Conservation (phyloP, 805 yeast species). For the Yarrowia osloensis region DNA sequence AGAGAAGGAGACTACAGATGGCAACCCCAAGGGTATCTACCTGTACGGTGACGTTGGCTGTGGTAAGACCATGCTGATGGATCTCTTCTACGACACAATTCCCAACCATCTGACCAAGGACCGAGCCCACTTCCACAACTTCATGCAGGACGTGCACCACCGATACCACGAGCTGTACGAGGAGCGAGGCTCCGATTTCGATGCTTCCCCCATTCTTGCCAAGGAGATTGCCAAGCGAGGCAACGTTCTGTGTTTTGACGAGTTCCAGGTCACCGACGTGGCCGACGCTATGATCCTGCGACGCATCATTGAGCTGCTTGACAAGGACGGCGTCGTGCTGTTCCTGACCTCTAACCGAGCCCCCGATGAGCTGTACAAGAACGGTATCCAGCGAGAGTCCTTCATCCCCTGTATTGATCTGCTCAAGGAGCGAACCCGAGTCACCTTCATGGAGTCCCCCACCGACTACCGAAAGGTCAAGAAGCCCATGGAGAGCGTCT, state of each 20-base stretch:
- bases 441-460: conserved; percentile 81
- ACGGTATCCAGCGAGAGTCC: conserved; percentile 90
- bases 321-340: conserved; percentile 75
- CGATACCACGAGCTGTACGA: conserved; percentile 73
- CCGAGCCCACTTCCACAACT: conserved; percentile 92
- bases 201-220: conserved; percentile 81
- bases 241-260: conserved; percentile 89
- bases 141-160: conserved; percentile 92
- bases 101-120: conserved; percentile 75
- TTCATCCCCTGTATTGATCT: conserved; percentile 90
- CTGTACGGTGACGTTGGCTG: conserved; percentile 98
- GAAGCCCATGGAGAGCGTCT: conserved; percentile 77
- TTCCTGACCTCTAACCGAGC: conserved; percentile 95
- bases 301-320: conserved; percentile 63
- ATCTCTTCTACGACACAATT: conserved; percentile 81
- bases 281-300: conserved; percentile 97
- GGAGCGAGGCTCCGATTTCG: conserved; percentile 70
- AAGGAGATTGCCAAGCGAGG: conserved; percentile 75
- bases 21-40: conserved; percentile 66
- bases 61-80: conserved; percentile 98
- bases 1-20: conserved; percentile 27
- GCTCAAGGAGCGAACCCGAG: conserved; percentile 71
- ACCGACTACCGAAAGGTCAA: conserved; percentile 91
- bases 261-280: conserved; percentile 96
- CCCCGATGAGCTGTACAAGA: conserved; percentile 88